Conservation (phyloP, 164 flowering plant species). For the Dillenia turbinata region DNA sequence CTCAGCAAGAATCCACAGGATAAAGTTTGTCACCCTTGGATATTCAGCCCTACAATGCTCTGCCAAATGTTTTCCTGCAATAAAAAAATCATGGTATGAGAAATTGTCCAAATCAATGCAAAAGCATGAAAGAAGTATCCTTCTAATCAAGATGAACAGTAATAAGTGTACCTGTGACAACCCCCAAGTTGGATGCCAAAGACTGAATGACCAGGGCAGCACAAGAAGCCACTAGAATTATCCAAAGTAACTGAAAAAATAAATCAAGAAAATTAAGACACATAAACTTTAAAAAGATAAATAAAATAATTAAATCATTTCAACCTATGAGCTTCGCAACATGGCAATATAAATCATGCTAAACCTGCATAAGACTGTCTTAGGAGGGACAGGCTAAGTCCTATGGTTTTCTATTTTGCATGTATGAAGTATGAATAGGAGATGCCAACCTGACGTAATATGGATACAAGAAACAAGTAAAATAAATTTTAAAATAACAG, state of each 20-base stretch:
- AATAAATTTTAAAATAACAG: too few relatives aligned
- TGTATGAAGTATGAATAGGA: too few relatives aligned
- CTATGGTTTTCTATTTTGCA: too few relatives aligned
- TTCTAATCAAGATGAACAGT: not conserved
- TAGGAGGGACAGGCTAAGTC: too few relatives aligned
- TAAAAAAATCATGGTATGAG: not conserved
- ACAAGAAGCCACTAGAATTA: slow-evolving; percentile 81
- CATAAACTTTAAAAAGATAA: not conserved
- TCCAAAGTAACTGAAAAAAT: slow-evolving; percentile 74
- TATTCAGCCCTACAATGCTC: slow-evolving; percentile 87
- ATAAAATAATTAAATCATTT: too few relatives aligned
- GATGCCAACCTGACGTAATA: too few relatives aligned
- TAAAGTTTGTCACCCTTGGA: slow-evolving; percentile 63
- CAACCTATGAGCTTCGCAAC: too few relatives aligned
- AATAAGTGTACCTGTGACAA: slow-evolving; percentile 65
- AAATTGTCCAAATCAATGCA: not conserved
- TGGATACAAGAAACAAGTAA: too few relatives aligned
- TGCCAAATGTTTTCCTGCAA: slow-evolving; percentile 87
- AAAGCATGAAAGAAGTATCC: not conserved
- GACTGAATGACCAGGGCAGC: slow-evolving; percentile 91
- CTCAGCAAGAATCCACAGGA: slow-evolving; percentile 92
- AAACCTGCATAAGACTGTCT: too few relatives aligned
- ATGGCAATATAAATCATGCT: too few relatives aligned
- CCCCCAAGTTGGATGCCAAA: slow-evolving; percentile 90
- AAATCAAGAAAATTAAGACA: not conserved